phyloP scores from a whole-genome alignment of 495 filamentous ascomycete species.

The Penicillium desertorum region DNA sequence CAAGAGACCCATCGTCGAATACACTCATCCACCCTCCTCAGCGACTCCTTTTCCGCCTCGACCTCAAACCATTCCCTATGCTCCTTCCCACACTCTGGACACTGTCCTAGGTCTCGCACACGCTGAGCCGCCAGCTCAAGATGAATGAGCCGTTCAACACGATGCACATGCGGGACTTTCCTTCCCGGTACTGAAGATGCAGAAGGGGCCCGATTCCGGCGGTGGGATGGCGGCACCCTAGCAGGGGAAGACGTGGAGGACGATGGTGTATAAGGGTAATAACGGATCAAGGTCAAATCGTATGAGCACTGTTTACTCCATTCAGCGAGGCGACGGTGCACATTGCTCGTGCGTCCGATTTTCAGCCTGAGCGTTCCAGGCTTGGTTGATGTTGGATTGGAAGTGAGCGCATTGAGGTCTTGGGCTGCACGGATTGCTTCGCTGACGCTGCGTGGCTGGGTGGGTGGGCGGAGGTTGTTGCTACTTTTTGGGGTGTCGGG shows the following conservation, averaged over 20 bases:
- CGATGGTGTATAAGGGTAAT: conserved; percentile 80
- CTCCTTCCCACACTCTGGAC: conserved; percentile 76
- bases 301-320: conserved; percentile 93
- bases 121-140: conserved; percentile 74
- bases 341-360: conserved; percentile 87
- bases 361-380: conserved; percentile 72
- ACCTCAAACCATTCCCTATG: conserved; percentile 98
- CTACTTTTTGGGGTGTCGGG: conserved; percentile 32
- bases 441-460: conserved; percentile 57
- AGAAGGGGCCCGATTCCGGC: conserved; percentile 8
- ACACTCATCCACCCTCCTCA: conserved; percentile 77
- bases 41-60: conserved; percentile 65
- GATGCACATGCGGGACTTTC: conserved; percentile 86
- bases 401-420: conserved; percentile 49
- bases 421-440: conserved; percentile 59
- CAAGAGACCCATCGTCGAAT: conserved; percentile 85
- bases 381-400: conserved; percentile 28
- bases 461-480: conserved; percentile 26
- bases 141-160: conserved; percentile 88
- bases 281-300: conserved; percentile 79
- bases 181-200: conserved; percentile 37
- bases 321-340: conserved; percentile 86
- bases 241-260: conserved; percentile 34
- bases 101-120: conserved; percentile 67
- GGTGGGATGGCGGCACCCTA: conserved; percentile 8